Evolutionary conservation across 805 yeast genomes (phyloP).

Genomic region (Yamadazyma sp.): DNA sequence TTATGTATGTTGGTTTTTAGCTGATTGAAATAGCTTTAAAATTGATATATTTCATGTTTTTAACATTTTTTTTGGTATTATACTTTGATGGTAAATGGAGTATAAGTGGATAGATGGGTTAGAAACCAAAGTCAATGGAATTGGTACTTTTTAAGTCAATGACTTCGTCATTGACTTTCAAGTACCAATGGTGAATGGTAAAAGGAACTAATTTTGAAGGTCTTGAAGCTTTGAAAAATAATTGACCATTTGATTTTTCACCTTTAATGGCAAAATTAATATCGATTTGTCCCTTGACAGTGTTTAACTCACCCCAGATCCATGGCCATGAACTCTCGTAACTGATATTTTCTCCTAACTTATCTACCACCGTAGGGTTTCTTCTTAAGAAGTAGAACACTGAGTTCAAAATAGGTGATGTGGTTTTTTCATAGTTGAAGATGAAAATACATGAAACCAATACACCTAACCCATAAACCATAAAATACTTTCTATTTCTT

Average conservation of each 20-base stretch:
- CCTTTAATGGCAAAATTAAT: conserved; percentile 73
- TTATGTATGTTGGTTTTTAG: too few relatives aligned
- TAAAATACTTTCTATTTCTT: conserved; percentile 52
- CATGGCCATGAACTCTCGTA: conserved; percentile 80
- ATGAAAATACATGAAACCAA: conserved; percentile 49
- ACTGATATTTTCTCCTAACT: conserved; percentile 72
- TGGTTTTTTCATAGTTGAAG: conserved; percentile 89
- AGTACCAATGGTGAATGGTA: conserved; percentile 29
- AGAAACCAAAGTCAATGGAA: conserved; percentile 9
- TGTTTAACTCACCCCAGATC: conserved; percentile 82
- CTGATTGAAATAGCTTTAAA: too few relatives aligned
- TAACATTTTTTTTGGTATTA: too few relatives aligned
- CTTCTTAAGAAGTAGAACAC: conserved; percentile 83
- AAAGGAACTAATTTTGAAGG: conserved; percentile 51
- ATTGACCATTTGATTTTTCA: conserved; percentile 48
- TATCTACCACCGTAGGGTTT: conserved; percentile 57
- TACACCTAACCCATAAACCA: conserved; percentile 38
- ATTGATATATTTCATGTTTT: too few relatives aligned
- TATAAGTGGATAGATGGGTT: too few relatives aligned
- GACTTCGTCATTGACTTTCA: conserved; percentile 20
- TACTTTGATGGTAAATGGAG: too few relatives aligned
- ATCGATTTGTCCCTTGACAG: conserved; percentile 78
- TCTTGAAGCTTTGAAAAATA: conserved; percentile 70
- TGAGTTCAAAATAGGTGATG: conserved; percentile 84
- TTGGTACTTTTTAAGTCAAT: conserved; percentile 25